Base-by-base conservation (phyloP, 805 yeast genomes). In the Lipomyces kockii region DNA sequence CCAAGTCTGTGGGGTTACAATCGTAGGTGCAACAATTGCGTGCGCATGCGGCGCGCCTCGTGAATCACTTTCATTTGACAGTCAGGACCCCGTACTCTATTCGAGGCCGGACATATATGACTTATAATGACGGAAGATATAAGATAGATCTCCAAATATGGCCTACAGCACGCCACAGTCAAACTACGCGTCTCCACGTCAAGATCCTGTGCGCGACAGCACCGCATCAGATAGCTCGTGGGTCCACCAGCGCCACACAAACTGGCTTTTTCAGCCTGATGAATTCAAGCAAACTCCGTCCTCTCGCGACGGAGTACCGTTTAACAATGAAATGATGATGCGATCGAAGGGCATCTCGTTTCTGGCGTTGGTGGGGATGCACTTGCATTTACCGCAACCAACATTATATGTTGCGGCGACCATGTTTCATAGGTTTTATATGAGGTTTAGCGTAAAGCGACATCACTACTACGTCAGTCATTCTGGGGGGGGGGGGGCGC, bases 361-460 rank as follows among this genome's bases (percentile, higher is more conserved):
- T 71, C 76, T 85, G 54, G 80, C 81, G 11, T 79, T 78, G 55
- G 81, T 84, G 62, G 82, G 85, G 55, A 70, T 78, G 37, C 80
- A 78, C 64, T 76, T 85, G 55, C 78, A 82, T 61, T 74, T 85
- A 35, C 85, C 87, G 2, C 77, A 83, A 58, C 79, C 82, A 46
- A 83, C 86, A 22, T 79, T 83, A 0, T 77, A 83, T 70, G 80
- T 86, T 0, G 87, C 87, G 0, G 74, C 84, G 29, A 78, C 77
- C 17, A 82, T 79, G 66, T 77, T 85, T 62, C 88, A 85, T 67
- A 76, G 89, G 61, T 85, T 84, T 74, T 86, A 84, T 72, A 81
- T 83, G 82, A 76, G 85, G 34, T 75, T 77, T 62, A 81, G 84
- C 46, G 71, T 84, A 60, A 75, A 76, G 52, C 74, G 77, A 55